Conservation (phyloP, 2,329 filamentous ascomycete genomes). For the Xylariaceae sp. region DNA sequence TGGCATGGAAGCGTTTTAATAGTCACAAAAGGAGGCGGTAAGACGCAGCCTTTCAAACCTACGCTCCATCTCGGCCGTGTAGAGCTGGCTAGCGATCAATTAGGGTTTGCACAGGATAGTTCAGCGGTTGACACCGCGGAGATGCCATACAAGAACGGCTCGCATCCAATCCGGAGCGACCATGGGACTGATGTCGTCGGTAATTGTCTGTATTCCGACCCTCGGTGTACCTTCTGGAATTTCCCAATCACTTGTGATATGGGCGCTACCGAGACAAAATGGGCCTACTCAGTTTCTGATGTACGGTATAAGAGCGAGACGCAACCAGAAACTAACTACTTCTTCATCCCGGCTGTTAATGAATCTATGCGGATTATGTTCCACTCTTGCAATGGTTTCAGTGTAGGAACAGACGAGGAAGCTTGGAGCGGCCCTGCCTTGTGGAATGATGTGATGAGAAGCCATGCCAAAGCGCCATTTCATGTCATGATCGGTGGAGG, state of each 20-base stretch:
- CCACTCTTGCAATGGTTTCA: slow-evolving; percentile 97
- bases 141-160: slow-evolving; percentile 35
- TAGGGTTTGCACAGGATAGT: slow-evolving; percentile 39
- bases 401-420: slow-evolving; percentile 73
- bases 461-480: slow-evolving; percentile 79
- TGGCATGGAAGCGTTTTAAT: slow-evolving; percentile 90
- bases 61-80: slow-evolving; percentile 59
- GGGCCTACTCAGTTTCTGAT: slow-evolving; percentile 76
- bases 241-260: slow-evolving; percentile 85
- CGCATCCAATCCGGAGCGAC: slow-evolving; percentile 51
- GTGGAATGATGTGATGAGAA: slow-evolving; percentile 92
- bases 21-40: slow-evolving; percentile 75
- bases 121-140: slow-evolving; percentile 40
- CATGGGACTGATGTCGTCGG: slow-evolving; percentile 52
- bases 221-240: slow-evolving; percentile 85
- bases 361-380: slow-evolving; percentile 99
- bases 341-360: slow-evolving; percentile 82
- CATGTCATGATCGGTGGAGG: slow-evolving; percentile 96
- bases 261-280: slow-evolving; percentile 70
- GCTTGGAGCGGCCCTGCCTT: slow-evolving; percentile 89
- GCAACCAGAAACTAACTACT: slow-evolving; percentile 67
- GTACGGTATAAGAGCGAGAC: slow-evolving; percentile 65
- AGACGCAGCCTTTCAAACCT: slow-evolving; percentile 63
- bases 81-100: slow-evolving; percentile 32
- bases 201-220: slow-evolving; percentile 69